Percentiles rank a stretch among this genome's conserved stretches.
Evolutionary conservation across 2,329 filamentous ascomycete genomes (phyloP).

Genomic region (Stachybotrys chlorohalonatus): DNA sequence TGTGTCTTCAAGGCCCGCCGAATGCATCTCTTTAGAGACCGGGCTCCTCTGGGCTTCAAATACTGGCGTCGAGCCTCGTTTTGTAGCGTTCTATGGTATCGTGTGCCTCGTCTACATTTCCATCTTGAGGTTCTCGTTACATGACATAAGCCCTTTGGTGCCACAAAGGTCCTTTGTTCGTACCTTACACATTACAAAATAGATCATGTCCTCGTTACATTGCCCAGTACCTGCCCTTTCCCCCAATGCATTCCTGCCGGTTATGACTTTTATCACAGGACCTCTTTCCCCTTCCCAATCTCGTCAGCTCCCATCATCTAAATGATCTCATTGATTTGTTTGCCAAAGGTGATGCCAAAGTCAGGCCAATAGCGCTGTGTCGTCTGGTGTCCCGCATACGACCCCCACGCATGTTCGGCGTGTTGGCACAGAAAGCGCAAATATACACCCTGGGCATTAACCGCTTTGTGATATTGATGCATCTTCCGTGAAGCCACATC

Average conservation of each 20-base stretch:
- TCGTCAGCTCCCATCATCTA: constrained; percentile 17
- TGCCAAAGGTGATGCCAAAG: constrained; percentile 27
- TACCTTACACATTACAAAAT: not conserved
- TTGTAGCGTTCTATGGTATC: no score
- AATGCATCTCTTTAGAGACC: no score
- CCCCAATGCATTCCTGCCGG: not conserved
- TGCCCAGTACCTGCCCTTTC: no score
- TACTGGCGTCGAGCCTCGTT: no score
- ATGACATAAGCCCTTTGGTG: no score
- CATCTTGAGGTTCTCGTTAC: no score
- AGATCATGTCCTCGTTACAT: not conserved
- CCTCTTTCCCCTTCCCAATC: not conserved
- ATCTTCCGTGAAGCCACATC: constrained; percentile 55
- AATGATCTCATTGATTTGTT: constrained; percentile 35
- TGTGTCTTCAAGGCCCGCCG: no score
- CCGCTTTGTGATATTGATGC: constrained; percentile 48
- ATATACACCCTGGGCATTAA: constrained; percentile 54
- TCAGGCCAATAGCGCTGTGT: constrained; percentile 12
- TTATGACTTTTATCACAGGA: no score
- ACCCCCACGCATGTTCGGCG: constrained; percentile 42
- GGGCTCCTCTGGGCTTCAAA: no score
- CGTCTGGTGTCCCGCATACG: constrained; percentile 35
- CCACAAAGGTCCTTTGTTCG: not conserved
- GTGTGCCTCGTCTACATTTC: no score
- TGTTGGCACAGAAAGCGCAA: constrained; percentile 54